Evolutionary conservation across 202 grass and related monocot species (phyloP).

Genomic region (Alloteropsis angusta): DNA sequence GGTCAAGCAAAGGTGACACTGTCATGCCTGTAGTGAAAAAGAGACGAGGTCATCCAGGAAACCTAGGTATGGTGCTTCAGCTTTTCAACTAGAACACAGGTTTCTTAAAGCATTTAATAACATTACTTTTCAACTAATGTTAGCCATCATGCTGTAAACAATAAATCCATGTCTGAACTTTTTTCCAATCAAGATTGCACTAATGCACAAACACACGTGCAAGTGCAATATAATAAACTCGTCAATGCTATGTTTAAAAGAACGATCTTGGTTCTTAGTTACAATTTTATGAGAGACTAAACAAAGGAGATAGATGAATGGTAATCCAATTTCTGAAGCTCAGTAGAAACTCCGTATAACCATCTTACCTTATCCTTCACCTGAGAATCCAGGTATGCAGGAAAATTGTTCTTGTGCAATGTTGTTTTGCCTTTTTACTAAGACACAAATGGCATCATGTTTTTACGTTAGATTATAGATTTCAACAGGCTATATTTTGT

Average conservation of each 20-base stretch:
- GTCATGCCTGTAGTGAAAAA: conserved; percentile 35
- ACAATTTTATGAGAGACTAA: background rate
- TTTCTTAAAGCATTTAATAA: background rate
- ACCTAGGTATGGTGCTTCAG: conserved; percentile 28
- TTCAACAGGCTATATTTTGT: background rate
- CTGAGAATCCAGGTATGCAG: background rate
- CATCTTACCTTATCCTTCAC: background rate
- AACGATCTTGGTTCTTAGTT: background rate
- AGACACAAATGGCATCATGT: background rate
- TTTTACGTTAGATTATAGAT: conserved; percentile 3
- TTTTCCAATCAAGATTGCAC: background rate
- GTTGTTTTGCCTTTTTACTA: background rate
- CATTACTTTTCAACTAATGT: background rate
- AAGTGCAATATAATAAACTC: conserved; percentile 5
- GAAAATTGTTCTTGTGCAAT: background rate
- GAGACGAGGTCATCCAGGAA: conserved; percentile 49
- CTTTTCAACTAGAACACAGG: background rate
- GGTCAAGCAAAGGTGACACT: conserved; percentile 31
- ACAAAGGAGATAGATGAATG: background rate
- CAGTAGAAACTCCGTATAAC: background rate
- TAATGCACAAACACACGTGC: conserved; percentile 14
- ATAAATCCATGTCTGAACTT: background rate
- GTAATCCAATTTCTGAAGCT: background rate
- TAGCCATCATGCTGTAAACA: background rate
- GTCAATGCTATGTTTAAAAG: background rate